Conservation (phyloP, 108 stramenopile genomes). For the Aurantiochytrium sp. region DNA sequence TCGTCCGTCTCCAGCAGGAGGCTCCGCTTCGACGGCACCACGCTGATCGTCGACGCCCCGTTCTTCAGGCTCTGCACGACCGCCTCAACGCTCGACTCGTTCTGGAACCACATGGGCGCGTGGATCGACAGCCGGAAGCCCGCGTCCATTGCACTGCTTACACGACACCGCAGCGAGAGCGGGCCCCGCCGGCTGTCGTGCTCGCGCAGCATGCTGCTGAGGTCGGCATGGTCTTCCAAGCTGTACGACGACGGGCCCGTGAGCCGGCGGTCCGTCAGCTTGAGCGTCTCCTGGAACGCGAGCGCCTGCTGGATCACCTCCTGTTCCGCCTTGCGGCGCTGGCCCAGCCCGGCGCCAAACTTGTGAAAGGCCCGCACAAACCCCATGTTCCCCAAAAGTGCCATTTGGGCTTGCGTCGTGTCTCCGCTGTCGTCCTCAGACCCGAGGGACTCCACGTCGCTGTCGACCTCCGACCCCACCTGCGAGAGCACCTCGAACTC, state of each 20-base stretch:
- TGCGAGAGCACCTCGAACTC: background rate
- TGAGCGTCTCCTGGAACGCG: background rate
- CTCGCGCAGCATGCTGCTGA: background rate
- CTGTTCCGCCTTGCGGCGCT: background rate
- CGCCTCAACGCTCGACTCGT: background rate
- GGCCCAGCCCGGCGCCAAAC: background rate
- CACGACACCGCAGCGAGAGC: background rate
- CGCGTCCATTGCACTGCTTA: background rate
- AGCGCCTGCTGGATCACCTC: background rate
- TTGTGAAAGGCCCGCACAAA: background rate
- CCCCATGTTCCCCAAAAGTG: background rate
- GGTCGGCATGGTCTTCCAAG: background rate
- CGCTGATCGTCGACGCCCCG: background rate
- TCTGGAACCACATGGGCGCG: background rate
- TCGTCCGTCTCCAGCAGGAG: background rate
- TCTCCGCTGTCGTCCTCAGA: background rate
- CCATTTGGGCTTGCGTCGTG: background rate
- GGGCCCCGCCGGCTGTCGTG: background rate
- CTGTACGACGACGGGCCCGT: background rate
- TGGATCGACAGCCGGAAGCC: background rate
- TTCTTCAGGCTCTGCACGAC: background rate
- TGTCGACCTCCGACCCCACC: background rate
- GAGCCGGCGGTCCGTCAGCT: background rate
- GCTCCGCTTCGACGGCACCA: background rate
- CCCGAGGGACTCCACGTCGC: background rate